phyloP scores from a whole-genome alignment of 352 stramenopile genomes.

The Globisporangium emineosum region DNA sequence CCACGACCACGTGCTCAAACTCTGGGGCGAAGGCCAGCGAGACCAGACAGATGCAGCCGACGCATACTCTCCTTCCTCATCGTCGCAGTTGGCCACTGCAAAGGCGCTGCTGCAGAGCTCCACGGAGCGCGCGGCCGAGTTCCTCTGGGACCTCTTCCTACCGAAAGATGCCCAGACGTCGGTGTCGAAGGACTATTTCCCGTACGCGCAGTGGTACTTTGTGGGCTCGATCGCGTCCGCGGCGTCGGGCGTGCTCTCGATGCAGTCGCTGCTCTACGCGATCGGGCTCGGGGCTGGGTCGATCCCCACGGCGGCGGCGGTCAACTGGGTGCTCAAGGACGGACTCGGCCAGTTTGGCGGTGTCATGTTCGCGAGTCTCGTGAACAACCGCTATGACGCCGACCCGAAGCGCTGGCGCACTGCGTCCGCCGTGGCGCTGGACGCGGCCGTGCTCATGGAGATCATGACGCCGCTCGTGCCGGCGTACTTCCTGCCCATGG shows the following conservation, averaged over 20 bases:
- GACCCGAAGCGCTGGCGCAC: constrained; percentile 95
- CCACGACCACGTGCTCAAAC: constrained; percentile 31
- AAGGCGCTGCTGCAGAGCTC: constrained; percentile 25
- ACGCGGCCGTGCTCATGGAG: constrained; percentile 91
- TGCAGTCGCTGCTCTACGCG: constrained; percentile 92
- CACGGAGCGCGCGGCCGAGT: constrained; percentile 36
- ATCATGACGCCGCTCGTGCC: constrained; percentile 83
- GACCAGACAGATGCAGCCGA: too few species aligned
- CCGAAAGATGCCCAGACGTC: constrained; percentile 85
- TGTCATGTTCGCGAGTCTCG: constrained; percentile 90
- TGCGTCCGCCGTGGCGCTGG: constrained; percentile 86
- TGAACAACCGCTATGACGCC: constrained; percentile 92
- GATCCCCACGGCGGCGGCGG: constrained; percentile 85
- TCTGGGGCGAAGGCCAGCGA: constrained; percentile 17
- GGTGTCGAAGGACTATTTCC: constrained; percentile 82
- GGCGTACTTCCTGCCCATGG: constrained; percentile 87
- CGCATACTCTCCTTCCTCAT: too few species aligned
- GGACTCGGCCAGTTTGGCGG: constrained; percentile 95
- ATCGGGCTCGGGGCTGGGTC: constrained; percentile 90
- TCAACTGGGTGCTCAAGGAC: constrained; percentile 98
- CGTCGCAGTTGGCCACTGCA: not conserved
- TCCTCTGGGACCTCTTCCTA: constrained; percentile 84
- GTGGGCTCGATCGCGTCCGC: constrained; percentile 74
- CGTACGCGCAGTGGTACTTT: constrained; percentile 89
- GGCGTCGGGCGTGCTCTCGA: constrained; percentile 89